These are phyloP conservation scores for Suillus tomentosus DNA, from an alignment of 768 basidiomycete species.

Conservation along the genomic window DNA sequence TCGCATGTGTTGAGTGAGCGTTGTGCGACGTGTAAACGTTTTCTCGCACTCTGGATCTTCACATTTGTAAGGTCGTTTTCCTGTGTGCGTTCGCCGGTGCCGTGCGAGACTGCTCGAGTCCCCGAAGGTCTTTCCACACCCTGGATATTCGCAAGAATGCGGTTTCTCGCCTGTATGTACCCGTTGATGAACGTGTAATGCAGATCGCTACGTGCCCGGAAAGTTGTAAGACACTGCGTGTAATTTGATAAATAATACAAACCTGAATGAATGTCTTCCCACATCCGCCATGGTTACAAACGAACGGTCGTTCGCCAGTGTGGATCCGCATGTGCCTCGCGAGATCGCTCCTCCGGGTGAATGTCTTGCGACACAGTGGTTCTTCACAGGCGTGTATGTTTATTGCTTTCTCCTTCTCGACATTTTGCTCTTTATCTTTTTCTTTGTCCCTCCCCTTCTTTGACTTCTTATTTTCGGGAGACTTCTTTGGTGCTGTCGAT, in stretches of 20 bases:
- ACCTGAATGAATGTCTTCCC: slow-evolving; percentile 95
- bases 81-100: slow-evolving; percentile 87
- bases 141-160: slow-evolving; percentile 87
- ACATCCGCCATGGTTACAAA: slow-evolving; percentile 70
- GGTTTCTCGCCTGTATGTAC: slow-evolving; percentile 95
- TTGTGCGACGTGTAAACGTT: slow-evolving; percentile 85
- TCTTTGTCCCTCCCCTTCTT: slow-evolving; percentile 33
- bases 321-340: slow-evolving; percentile 88
- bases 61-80: slow-evolving; percentile 85
- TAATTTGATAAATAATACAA: slow-evolving; percentile 18
- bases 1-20: slow-evolving; percentile 84
- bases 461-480: slow-evolving; percentile 25
- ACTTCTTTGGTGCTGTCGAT: slow-evolving; percentile 38
- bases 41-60: slow-evolving; percentile 82
- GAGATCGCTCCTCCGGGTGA: slow-evolving; percentile 82
- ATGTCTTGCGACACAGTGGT: slow-evolving; percentile 76
- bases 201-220: slow-evolving; percentile 64
- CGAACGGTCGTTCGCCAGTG: slow-evolving; percentile 85
- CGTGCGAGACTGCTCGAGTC: slow-evolving; percentile 92
- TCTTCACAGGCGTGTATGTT: slow-evolving; percentile 68
- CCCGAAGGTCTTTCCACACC: slow-evolving; percentile 84
- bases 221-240: slow-evolving; percentile 16
- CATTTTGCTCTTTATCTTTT: slow-evolving; percentile 17
- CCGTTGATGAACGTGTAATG: slow-evolving; percentile 83
- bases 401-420: slow-evolving; percentile 47